Evolutionary conservation across 2,329 filamentous ascomycete genomes (phyloP).

Genomic region (Pseudocercospora vitis): DNA sequence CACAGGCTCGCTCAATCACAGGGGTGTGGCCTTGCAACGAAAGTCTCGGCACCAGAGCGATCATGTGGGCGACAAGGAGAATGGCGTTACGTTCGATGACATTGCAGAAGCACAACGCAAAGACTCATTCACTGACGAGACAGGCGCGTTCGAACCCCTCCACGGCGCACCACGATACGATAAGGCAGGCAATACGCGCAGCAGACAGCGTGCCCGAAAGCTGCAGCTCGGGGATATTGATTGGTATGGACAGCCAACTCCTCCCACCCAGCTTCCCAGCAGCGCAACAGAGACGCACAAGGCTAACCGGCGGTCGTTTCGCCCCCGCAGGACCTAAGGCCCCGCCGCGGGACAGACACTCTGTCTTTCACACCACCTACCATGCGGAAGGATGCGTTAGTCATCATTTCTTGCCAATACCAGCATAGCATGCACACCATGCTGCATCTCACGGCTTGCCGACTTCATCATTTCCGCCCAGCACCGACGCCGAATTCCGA

Average conservation of each 20-base stretch:
- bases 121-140: constrained; percentile 33
- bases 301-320: constrained; percentile 30
- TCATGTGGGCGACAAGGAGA: constrained; percentile 22
- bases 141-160: constrained; percentile 38
- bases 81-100: constrained; percentile 11
- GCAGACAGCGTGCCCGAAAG: constrained; percentile 80
- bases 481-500: neutral
- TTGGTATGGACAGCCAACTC: constrained; percentile 64
- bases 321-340: constrained; percentile 35
- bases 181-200: constrained; percentile 63
- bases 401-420: constrained; percentile 12
- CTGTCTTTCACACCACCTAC: constrained; percentile 9
- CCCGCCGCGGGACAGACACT: constrained; percentile 14
- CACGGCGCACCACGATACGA: constrained; percentile 52
- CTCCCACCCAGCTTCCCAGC: constrained; percentile 16
- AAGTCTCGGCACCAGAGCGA: constrained; percentile 35
- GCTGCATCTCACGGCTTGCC: neutral
- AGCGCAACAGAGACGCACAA: constrained; percentile 14
- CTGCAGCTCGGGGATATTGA: constrained; percentile 95
- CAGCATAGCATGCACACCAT: constrained; percentile 8
- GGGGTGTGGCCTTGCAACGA: constrained; percentile 28
- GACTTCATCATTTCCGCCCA: neutral
- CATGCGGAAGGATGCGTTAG: constrained; percentile 9
- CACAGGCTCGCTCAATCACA: constrained; percentile 44
- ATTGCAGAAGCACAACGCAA: constrained; percentile 12